These are phyloP conservation scores for Phytophthora pseudosyringae DNA, from an alignment of 352 stramenopile species.

Conservation along the genomic window DNA sequence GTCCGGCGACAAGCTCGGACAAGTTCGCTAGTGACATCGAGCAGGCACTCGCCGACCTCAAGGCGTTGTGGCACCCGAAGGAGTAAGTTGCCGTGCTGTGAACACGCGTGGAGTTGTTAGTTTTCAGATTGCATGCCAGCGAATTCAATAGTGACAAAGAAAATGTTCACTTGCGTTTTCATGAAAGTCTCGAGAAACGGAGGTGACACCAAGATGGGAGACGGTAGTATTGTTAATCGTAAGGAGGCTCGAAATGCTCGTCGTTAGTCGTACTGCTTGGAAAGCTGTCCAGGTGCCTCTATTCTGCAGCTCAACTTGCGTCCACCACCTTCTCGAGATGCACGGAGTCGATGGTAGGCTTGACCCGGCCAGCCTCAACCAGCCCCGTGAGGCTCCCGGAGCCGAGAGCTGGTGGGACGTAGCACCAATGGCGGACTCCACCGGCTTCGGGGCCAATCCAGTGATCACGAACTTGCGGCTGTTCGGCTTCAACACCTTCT, in stretches of 20 bases:
- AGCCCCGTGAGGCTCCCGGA: constrained; percentile 19
- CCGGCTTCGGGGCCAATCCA: constrained; percentile 19
- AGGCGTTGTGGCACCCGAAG: constrained; percentile 57
- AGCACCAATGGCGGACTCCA: constrained; percentile 35
- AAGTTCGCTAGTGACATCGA: constrained; percentile 83
- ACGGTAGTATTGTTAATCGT: too few species aligned
- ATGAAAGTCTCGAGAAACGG: too few species aligned
- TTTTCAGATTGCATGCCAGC: neutral
- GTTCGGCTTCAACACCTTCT: constrained; percentile 35
- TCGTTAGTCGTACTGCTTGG: too few species aligned
- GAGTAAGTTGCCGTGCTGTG: constrained; percentile 21
- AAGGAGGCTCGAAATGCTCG: too few species aligned
- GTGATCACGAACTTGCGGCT: constrained; percentile 42
- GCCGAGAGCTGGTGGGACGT: constrained; percentile 21
- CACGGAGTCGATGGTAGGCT: constrained; percentile 49
- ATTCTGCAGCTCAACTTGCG: constrained; percentile 47
- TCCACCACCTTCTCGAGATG: constrained; percentile 56
- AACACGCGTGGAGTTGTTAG: neutral
- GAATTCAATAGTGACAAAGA: constrained; percentile 14
- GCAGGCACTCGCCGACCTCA: constrained; percentile 85
- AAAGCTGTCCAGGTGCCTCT: too few species aligned
- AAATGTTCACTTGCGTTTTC: neutral
- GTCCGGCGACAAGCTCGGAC: constrained; percentile 73
- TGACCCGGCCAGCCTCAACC: constrained; percentile 38
- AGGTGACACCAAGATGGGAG: too few species aligned